These are phyloP conservation scores for Eutypella sp. DNA, from an alignment of 2,329 filamentous ascomycete species.

Conservation along the genomic window DNA sequence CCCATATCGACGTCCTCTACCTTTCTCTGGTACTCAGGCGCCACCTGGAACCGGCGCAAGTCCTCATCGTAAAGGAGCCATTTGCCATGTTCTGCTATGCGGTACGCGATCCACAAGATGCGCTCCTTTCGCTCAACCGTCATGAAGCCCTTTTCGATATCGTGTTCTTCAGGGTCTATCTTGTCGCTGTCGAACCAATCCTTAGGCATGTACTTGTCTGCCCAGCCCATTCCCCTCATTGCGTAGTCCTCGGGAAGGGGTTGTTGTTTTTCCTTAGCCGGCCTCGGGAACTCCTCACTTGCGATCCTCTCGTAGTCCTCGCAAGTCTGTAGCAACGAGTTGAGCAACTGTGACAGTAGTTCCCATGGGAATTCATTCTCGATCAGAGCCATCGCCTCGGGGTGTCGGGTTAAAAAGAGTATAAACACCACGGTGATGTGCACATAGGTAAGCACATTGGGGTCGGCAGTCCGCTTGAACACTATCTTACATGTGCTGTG, in stretches of 20 bases:
- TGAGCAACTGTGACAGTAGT: constrained; percentile 35
- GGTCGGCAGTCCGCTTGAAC: constrained; percentile 48
- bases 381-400: constrained; percentile 38
- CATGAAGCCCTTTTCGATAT: constrained; percentile 57
- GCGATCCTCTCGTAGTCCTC: constrained; percentile 32
- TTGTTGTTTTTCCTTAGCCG: constrained; percentile 37
- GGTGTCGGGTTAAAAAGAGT: constrained; percentile 36
- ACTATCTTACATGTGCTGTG: constrained; percentile 31
- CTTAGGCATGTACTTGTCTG: constrained; percentile 51
- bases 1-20: constrained; percentile 23
- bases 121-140: constrained; percentile 51
- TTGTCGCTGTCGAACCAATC: constrained; percentile 54
- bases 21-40: constrained; percentile 28
- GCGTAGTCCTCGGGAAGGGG: constrained; percentile 67
- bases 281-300: constrained; percentile 41
- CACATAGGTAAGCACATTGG: constrained; percentile 56
- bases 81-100: constrained; percentile 35
- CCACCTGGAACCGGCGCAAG: constrained; percentile 34
- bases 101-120: constrained; percentile 52
- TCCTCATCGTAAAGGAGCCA: constrained; percentile 42
- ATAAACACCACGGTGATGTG: constrained; percentile 61
- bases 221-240: constrained; percentile 59
- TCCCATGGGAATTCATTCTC: constrained; percentile 50
- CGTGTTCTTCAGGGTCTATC: constrained; percentile 63
- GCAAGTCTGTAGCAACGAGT: constrained; percentile 29